Evolutionary conservation across 257 asterid genomes (phyloP).

Genomic region (Mitragyna speciosa): DNA sequence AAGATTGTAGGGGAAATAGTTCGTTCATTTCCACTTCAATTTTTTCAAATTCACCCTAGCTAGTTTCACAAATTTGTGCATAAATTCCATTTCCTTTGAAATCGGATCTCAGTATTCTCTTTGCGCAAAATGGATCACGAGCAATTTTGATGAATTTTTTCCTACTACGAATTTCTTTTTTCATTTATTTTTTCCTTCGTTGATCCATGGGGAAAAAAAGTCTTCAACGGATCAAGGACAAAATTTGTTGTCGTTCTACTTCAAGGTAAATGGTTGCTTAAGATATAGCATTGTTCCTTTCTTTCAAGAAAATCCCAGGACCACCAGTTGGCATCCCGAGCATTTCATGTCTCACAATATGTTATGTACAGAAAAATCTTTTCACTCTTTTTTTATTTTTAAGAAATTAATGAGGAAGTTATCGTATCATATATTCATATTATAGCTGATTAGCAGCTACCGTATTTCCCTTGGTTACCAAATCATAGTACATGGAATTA

Average conservation of each 20-base stretch:
- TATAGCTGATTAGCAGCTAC: too few relatives aligned
- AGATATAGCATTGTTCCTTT: too few relatives aligned
- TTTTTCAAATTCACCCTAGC: background rate
- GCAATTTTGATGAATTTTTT: background rate
- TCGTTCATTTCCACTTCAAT: background rate
- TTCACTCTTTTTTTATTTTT: too few relatives aligned
- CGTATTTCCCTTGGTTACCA: too few relatives aligned
- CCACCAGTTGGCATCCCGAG: background rate
- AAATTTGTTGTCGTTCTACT: too few relatives aligned
- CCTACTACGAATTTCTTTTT: background rate
- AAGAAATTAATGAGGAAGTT: too few relatives aligned
- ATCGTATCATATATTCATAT: too few relatives aligned
- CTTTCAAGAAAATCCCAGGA: too few relatives aligned
- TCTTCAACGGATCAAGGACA: background rate
- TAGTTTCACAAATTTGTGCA: background rate
- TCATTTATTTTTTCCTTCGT: background rate
- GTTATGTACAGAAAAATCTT: background rate
- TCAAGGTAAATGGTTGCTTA: too few relatives aligned
- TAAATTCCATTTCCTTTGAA: background rate
- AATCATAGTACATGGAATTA: too few relatives aligned
- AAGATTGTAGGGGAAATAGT: background rate
- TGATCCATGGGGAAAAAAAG: background rate
- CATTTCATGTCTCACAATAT: background rate
- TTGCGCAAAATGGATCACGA: background rate
- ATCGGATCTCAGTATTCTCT: background rate